Percentiles rank a stretch among this genome's conserved stretches.
phyloP scores from a whole-genome alignment of 371 early-diverging fungal species.

The Apophysomyces ossiformis region DNA sequence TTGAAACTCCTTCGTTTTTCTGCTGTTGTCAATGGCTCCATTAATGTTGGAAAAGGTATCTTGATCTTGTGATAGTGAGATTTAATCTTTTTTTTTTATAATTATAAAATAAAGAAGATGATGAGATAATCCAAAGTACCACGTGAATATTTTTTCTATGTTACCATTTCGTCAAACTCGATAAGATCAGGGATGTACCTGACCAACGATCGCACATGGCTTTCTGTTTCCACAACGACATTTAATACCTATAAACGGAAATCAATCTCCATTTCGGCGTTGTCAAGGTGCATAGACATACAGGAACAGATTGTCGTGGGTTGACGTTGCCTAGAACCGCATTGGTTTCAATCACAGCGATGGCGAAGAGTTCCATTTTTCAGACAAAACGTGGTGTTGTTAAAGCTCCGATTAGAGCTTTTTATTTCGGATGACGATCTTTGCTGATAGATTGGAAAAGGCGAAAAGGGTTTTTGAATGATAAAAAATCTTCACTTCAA shows the following conservation, averaged over 20 bases:
- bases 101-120: not conserved
- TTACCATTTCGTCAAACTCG: slow-evolving; percentile 53
- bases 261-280: not conserved
- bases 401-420: slow-evolving; percentile 15
- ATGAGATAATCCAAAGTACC: not conserved
- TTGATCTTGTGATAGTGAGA: slow-evolving; percentile 47
- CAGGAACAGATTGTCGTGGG: slow-evolving; percentile 8
- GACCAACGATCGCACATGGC: slow-evolving; percentile 49
- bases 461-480: not conserved
- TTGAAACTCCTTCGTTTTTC: slow-evolving; percentile 45
- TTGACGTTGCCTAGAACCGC: slow-evolving; percentile 22
- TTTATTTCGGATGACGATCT: slow-evolving; percentile 6
- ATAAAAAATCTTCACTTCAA: no score
- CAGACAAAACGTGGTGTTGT: slow-evolving; percentile 4
- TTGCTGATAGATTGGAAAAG: slow-evolving; percentile 11
- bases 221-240: slow-evolving; percentile 56
- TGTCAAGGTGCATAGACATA: slow-evolving; percentile 1
- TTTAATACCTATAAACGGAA: slow-evolving; percentile 45
- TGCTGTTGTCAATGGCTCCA: slow-evolving; percentile 28
- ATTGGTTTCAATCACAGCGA: slow-evolving; percentile 34
- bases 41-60: slow-evolving; percentile 46
- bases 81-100: slow-evolving; percentile 33
- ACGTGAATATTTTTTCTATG: slow-evolving; percentile 2
- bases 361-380: slow-evolving; percentile 18
- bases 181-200: slow-evolving; percentile 65